Evolutionary conservation across 1,139 yeast genomes (phyloP).

Genomic region (Geotrichum phurueaensis): DNA sequence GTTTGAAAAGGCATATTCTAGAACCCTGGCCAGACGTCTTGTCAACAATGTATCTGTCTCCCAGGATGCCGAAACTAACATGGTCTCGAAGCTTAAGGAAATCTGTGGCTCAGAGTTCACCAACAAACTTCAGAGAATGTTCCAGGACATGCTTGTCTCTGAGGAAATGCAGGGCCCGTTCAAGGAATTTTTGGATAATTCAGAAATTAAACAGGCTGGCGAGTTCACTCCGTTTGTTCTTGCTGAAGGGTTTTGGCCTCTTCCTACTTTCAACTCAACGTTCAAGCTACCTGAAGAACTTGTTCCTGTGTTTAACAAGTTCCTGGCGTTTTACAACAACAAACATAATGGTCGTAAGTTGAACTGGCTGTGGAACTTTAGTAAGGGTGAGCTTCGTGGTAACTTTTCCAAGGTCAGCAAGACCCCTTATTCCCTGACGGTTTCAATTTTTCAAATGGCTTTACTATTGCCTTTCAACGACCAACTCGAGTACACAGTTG

Average conservation of each 20-base stretch:
- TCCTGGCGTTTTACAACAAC: conserved; percentile 60
- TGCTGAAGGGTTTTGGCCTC: conserved; percentile 91
- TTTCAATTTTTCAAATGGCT: conserved; percentile 81
- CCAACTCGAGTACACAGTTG: conserved; percentile 51
- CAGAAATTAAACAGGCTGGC: conserved; percentile 43
- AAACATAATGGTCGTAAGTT: conserved; percentile 85
- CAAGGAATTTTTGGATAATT: conserved; percentile 36
- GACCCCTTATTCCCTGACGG: conserved; percentile 73
- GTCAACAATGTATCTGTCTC: conserved; percentile 80
- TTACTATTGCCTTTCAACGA: conserved; percentile 76
- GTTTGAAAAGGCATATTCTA: conserved; percentile 87
- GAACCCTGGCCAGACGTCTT: conserved; percentile 80
- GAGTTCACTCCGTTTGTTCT: conserved; percentile 68
- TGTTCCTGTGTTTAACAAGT: conserved; percentile 55
- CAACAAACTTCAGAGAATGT: conserved; percentile 91
- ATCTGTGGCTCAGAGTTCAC: conserved; percentile 92
- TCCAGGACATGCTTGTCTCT: conserved; percentile 86
- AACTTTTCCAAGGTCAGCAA: conserved; percentile 67
- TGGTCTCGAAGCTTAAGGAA: conserved; percentile 80
- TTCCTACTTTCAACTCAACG: conserved; percentile 44
- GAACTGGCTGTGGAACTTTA: conserved; percentile 94
- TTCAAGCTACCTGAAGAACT: conserved; percentile 62
- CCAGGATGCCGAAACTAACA: conserved; percentile 76
- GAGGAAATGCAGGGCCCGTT: conserved; percentile 68
- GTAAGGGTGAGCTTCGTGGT: conserved; percentile 90